These are phyloP conservation scores for Candida albicans DNA, from an alignment of 1,139 yeast genomes.

Conservation along the genomic window DNA sequence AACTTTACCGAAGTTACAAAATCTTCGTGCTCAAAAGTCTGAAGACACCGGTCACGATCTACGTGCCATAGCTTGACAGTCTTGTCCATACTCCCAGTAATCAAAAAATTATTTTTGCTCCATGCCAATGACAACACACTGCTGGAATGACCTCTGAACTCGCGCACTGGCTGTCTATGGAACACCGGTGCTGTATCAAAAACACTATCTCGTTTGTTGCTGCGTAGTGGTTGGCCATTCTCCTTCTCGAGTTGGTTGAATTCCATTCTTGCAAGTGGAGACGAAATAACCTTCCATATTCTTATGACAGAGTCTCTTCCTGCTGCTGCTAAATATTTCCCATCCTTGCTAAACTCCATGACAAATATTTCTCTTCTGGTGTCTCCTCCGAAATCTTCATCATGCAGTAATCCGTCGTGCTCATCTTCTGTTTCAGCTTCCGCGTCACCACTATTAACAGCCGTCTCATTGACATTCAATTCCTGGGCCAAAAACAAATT, in stretches of 20 bases:
- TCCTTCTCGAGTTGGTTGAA: constrained; percentile 22
- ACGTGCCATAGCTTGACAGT: constrained; percentile 86
- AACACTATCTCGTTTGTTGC: constrained; percentile 16
- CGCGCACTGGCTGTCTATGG: constrained; percentile 62
- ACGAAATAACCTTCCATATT: constrained; percentile 78
- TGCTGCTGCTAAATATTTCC: constrained; percentile 79
- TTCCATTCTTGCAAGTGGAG: constrained; percentile 61
- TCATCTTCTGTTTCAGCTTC: constrained; percentile 12
- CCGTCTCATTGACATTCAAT: constrained; percentile 31
- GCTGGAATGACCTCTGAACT: constrained; percentile 65
- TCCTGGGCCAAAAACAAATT: constrained; percentile 82
- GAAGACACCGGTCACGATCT: constrained; percentile 61
- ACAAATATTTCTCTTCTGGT: constrained; percentile 60
- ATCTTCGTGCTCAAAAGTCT: constrained; percentile 71
- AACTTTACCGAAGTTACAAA: constrained; percentile 81
- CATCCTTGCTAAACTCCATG: constrained; percentile 74
- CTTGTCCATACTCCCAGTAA: constrained; percentile 84
- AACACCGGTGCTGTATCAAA: constrained; percentile 74
- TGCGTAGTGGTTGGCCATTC: constrained; percentile 9
- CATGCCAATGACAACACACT: constrained; percentile 78
- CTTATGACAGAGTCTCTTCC: constrained; percentile 70
- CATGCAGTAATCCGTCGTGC: constrained; percentile 9
- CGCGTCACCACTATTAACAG: constrained; percentile 4
- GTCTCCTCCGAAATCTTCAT: constrained; percentile 5
- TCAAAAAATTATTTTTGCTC: constrained; percentile 82